Conservation (phyloP, 371 early-diverging fungal genomes). For the Sporodiniella umbellata region DNA sequence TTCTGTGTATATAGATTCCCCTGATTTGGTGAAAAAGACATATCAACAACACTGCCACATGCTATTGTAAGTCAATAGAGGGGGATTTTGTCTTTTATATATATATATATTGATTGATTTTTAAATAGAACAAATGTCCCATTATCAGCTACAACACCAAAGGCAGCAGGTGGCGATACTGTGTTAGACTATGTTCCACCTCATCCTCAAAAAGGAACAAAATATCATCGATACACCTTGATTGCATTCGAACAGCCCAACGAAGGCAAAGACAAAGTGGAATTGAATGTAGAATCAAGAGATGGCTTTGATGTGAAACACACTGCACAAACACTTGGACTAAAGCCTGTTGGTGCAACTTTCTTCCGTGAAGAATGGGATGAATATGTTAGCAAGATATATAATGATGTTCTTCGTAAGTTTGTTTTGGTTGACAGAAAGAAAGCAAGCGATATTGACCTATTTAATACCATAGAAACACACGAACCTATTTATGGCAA, state of each 20-base stretch:
- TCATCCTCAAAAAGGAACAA: constrained; percentile 80
- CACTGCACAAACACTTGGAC: constrained; percentile 41
- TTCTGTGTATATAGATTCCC: constrained; percentile 56
- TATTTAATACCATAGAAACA: constrained; percentile 11
- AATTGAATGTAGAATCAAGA: constrained; percentile 41
- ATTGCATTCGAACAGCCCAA: constrained; percentile 70
- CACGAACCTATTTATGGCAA: constrained; percentile 60
- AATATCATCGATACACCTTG: constrained; percentile 74
- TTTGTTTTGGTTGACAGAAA: background rate
- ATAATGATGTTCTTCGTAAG: constrained; percentile 58
- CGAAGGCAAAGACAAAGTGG: constrained; percentile 48
- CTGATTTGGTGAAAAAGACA: constrained; percentile 54
- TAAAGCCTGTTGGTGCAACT: constrained; percentile 54
- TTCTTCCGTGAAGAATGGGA: constrained; percentile 82
- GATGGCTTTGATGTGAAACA: constrained; percentile 45
- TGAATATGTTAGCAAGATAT: constrained; percentile 64
- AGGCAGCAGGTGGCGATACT: constrained; percentile 47
- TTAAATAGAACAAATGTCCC: constrained; percentile 58
- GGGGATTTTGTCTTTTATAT: too few relatives aligned
- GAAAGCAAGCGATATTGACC: too few relatives aligned
- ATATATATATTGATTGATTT: background rate
- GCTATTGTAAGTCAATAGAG: constrained; percentile 42
- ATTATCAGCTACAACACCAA: constrained; percentile 51
- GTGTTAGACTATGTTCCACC: constrained; percentile 73
- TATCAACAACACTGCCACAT: constrained; percentile 70